A percentile compares a stretch with the other conserved stretches of the same genome.
phyloP scores from a whole-genome alignment of 768 basidiomycete species.

The Leccinum uliginosum region DNA sequence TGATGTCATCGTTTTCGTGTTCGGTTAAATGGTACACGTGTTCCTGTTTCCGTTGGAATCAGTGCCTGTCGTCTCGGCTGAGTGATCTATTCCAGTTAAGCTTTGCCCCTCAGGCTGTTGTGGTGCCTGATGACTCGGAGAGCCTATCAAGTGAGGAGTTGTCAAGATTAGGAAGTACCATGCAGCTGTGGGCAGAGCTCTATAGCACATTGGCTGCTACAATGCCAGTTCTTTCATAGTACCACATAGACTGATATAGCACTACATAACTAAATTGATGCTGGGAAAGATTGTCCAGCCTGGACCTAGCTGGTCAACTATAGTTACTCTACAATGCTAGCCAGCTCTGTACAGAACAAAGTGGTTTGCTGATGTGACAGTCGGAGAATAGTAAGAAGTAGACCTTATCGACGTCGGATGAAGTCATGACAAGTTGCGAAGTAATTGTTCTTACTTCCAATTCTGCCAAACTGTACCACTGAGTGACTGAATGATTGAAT shows the following conservation, averaged over 20 bases:
- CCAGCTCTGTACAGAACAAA: background rate
- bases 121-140: too few species aligned
- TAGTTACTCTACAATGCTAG: background rate
- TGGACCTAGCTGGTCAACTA: background rate
- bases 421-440: background rate
- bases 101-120: too few species aligned
- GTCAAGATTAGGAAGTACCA: too few species aligned
- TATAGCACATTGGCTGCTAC: too few species aligned
- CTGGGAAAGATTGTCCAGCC: background rate
- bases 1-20: too few species aligned
- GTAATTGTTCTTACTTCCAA: background rate
- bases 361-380: background rate
- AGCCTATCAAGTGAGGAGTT: too few species aligned
- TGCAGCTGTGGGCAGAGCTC: too few species aligned
- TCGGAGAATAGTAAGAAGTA: slow-evolving; percentile 16
- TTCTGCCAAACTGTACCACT: background rate
- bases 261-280: background rate
- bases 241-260: background rate
- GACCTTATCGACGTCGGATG: slow-evolving; percentile 13
- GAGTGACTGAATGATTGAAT: background rate
- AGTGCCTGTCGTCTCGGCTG: too few species aligned
- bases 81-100: too few species aligned
- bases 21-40: too few species aligned
- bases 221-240: background rate
- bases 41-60: too few species aligned